phyloP scores from a whole-genome alignment of 306 rosid genomes.

The Cicer chorassanicum region DNA sequence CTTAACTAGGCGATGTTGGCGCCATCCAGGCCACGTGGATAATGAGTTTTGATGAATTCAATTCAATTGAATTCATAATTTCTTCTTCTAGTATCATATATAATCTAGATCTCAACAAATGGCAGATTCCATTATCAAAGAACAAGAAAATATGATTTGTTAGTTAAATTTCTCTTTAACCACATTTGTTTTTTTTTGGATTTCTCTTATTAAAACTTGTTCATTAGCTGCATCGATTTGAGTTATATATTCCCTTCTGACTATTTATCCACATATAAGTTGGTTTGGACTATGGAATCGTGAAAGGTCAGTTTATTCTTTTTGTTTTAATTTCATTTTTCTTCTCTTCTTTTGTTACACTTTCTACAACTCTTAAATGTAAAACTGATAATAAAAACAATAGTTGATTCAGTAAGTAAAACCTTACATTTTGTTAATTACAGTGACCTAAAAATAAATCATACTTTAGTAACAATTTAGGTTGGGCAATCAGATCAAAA shows the following conservation, averaged over 20 bases:
- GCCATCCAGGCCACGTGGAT: constrained; percentile 19
- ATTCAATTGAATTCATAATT: not conserved
- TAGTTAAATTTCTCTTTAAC: not conserved
- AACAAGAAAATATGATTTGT: not conserved
- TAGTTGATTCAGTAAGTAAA: not conserved
- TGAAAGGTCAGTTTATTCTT: not conserved
- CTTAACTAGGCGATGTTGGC: constrained; percentile 6
- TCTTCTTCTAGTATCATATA: constrained; percentile 1
- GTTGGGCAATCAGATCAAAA: too few relatives aligned
- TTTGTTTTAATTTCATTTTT: not conserved
- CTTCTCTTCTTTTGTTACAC: not conserved
- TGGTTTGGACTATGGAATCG: constrained; percentile 1
- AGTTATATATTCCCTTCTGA: not conserved
- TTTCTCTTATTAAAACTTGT: not conserved
- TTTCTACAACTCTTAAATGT: not conserved
- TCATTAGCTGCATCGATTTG: not conserved
- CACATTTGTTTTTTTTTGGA: not conserved
- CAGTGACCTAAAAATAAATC: not conserved
- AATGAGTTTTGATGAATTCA: constrained; percentile 1
- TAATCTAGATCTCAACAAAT: not conserved
- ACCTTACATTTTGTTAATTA: not conserved
- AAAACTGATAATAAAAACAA: not conserved
- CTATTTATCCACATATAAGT: not conserved
- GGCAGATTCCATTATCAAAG: not conserved
- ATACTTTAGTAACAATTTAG: not conserved